These are phyloP conservation scores for Camelina hispida DNA, from an alignment of 345 rosid genomes.

Conservation along the genomic window DNA sequence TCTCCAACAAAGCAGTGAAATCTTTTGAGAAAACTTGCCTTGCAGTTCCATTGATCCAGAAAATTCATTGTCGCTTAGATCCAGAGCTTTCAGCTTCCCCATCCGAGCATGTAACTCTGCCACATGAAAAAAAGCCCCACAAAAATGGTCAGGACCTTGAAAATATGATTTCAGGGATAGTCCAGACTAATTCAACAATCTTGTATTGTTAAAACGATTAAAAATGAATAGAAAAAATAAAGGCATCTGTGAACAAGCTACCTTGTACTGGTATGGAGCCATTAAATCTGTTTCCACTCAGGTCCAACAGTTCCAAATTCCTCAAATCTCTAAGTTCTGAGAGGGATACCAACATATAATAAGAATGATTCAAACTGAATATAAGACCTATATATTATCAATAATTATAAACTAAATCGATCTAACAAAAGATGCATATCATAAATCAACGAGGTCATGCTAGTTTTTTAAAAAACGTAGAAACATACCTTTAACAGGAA, in stretches of 20 bases:
- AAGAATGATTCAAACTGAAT: no score
- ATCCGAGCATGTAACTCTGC: neutral
- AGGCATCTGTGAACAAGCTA: neutral
- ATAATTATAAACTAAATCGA: no score
- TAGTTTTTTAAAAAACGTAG: no score
- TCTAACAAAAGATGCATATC: no score
- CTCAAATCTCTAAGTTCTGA: slow-evolving; percentile 16
- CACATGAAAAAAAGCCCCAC: neutral
- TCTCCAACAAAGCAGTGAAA: no score
- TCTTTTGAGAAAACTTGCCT: slow-evolving; percentile 18
- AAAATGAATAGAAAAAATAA: neutral
- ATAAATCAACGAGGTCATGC: no score
- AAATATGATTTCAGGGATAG: no score
- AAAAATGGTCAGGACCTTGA: neutral
- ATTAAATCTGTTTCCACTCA: no score
- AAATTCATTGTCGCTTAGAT: slow-evolving; percentile 6
- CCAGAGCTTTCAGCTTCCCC: slow-evolving; percentile 12
- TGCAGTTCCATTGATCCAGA: neutral
- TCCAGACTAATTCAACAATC: no score
- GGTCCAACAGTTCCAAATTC: slow-evolving; percentile 32
- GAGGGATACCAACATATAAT: neutral
- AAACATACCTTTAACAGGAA: no score
- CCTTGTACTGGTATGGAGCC: slow-evolving; percentile 3
- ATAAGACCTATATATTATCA: no score
- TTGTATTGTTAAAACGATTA: no score